Evolutionary conservation across 2,329 filamentous ascomycete genomes (phyloP).

Genomic region (Hypoxylon sp.): DNA sequence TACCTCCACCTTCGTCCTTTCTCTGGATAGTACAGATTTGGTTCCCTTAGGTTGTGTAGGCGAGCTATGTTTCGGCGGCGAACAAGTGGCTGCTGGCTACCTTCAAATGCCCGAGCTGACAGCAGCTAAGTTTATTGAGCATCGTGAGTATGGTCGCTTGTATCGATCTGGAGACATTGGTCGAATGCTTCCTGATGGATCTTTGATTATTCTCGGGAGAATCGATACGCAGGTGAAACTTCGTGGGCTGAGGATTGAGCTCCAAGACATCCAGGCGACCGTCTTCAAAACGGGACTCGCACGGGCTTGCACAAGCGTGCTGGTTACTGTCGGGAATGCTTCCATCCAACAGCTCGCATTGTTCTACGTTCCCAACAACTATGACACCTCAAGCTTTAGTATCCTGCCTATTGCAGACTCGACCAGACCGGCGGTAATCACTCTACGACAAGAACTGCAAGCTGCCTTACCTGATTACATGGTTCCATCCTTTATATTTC

Average conservation of each 20-base stretch:
- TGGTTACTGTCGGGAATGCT: slow-evolving; percentile 55
- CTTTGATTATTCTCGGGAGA: slow-evolving; percentile 75
- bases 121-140: slow-evolving; percentile 71
- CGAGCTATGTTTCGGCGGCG: slow-evolving; percentile 86
- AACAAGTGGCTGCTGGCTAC: slow-evolving; percentile 79
- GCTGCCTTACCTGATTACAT: slow-evolving; percentile 75
- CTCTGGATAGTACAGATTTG: slow-evolving; percentile 54
- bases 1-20: slow-evolving; percentile 75
- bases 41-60: slow-evolving; percentile 78
- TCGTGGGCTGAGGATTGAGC: slow-evolving; percentile 80
- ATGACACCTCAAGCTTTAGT: slow-evolving; percentile 43
- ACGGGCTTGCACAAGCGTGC: slow-evolving; percentile 69
- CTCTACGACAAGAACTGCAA: slow-evolving; percentile 64
- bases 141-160: slow-evolving; percentile 73
- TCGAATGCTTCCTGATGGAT: slow-evolving; percentile 78
- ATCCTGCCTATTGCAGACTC: slow-evolving; percentile 50
- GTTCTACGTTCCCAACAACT: slow-evolving; percentile 68
- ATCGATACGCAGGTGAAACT: slow-evolving; percentile 85
- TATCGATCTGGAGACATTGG: slow-evolving; percentile 88
- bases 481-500: slow-evolving; percentile 78
- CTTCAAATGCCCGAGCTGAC: slow-evolving; percentile 72
- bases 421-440: slow-evolving; percentile 46
- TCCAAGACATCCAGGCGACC: slow-evolving; percentile 75
- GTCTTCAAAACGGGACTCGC: slow-evolving; percentile 63
- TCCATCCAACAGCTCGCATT: slow-evolving; percentile 66